A percentile compares a stretch with the other conserved stretches of the same genome.
Evolutionary conservation across 768 basidiomycete genomes (phyloP).

Genomic region (Lentinula lateritia): DNA sequence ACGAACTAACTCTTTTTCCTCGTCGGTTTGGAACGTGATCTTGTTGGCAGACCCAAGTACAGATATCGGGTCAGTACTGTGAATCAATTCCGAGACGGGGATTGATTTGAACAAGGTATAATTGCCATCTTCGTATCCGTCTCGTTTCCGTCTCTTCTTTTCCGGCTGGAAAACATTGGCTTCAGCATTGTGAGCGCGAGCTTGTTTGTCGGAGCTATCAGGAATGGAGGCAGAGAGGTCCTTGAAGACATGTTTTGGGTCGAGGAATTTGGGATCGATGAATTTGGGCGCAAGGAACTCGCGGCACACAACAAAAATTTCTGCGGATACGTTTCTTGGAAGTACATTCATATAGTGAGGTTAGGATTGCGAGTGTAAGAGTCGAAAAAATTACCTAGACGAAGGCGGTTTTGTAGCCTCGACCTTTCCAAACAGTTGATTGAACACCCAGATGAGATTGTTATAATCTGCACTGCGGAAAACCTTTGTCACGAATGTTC

Average conservation of each 20-base stretch:
- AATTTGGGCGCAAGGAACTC: slow-evolving; percentile 91
- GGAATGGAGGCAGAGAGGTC: slow-evolving; percentile 56
- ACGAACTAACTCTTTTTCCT: slow-evolving; percentile 68
- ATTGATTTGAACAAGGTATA: slow-evolving; percentile 81
- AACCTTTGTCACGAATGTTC: slow-evolving; percentile 96
- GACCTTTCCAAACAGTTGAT: slow-evolving; percentile 91
- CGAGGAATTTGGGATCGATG: slow-evolving; percentile 97
- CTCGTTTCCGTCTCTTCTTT: slow-evolving; percentile 89
- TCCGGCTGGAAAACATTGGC: slow-evolving; percentile 96
- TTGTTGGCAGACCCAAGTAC: slow-evolving; percentile 75
- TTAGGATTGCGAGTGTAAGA: not conserved
- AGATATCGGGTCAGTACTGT: slow-evolving; percentile 64
- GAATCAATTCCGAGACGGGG: slow-evolving; percentile 67
- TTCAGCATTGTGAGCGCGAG: slow-evolving; percentile 61
- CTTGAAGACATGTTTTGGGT: slow-evolving; percentile 97
- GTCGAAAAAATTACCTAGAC: slow-evolving; percentile 57
- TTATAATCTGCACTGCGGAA: slow-evolving; percentile 99
- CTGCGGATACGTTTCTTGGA: slow-evolving; percentile 92
- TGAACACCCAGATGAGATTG: slow-evolving; percentile 98
- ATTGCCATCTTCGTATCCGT: slow-evolving; percentile 94
- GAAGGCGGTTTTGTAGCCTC: slow-evolving; percentile 99
- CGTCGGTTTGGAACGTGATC: slow-evolving; percentile 72
- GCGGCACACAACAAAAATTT: slow-evolving; percentile 98
- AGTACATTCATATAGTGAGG: slow-evolving; percentile 1
- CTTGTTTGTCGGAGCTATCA: slow-evolving; percentile 42